Evolutionary conservation across 805 yeast genomes (phyloP).

Genomic region (Grigorovia transvaalensis): DNA sequence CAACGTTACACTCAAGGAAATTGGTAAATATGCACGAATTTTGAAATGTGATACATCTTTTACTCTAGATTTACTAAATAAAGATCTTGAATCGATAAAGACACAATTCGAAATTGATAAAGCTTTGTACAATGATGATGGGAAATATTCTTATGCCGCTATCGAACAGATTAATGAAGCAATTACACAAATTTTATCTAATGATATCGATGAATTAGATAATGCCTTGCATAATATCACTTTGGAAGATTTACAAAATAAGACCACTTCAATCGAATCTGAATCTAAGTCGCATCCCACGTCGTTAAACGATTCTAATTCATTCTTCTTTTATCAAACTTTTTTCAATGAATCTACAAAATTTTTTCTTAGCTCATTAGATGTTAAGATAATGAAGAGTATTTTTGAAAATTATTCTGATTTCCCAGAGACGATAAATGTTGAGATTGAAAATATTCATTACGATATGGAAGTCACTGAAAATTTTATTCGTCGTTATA

Average conservation of each 20-base stretch:
- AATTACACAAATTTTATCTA: slow-evolving; percentile 31
- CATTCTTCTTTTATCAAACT: slow-evolving; percentile 71
- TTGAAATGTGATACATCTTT: slow-evolving; percentile 55
- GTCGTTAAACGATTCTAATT: slow-evolving; percentile 30
- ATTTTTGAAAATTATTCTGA: slow-evolving; percentile 51
- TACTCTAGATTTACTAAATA: slow-evolving; percentile 41
- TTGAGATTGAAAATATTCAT: slow-evolving; percentile 58
- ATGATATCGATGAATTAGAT: slow-evolving; percentile 3
- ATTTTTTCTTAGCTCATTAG: slow-evolving; percentile 68
- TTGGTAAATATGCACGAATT: slow-evolving; percentile 51
- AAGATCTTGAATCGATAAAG: slow-evolving; percentile 47
- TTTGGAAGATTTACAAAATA: slow-evolving; percentile 1
- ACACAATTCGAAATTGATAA: slow-evolving; percentile 47
- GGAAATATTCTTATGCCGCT: slow-evolving; percentile 45
- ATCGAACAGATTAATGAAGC: slow-evolving; percentile 41
- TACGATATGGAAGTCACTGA: slow-evolving; percentile 56
- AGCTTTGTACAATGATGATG: slow-evolving; percentile 50
- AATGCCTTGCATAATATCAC: slow-evolving; percentile 5
- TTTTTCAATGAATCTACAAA: slow-evolving; percentile 56
- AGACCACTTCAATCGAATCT: too few species aligned
- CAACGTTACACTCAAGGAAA: slow-evolving; percentile 33
- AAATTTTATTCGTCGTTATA: slow-evolving; percentile 47
- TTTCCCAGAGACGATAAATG: slow-evolving; percentile 57
- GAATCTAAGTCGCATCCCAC: slow-evolving; percentile 3
- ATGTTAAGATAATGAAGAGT: slow-evolving; percentile 57